Base-by-base conservation (phyloP, 306 rosid genomes). In the Crataegus laevigata region DNA sequence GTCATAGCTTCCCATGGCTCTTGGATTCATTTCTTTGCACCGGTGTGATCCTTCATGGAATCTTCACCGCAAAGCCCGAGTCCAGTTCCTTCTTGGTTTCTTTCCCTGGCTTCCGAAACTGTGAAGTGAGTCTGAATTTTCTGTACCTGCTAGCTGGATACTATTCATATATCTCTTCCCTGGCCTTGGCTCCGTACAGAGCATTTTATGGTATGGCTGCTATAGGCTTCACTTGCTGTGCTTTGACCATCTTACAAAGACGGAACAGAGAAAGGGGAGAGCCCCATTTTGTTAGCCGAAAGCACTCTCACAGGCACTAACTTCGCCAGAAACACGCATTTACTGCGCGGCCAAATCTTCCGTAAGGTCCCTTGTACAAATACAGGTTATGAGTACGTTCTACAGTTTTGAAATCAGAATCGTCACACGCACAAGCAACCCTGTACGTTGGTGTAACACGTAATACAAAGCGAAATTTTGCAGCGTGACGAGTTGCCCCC, bases 11-110 rank as follows among this genome's bases (percentile, higher is more conserved):
- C 58, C 96, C 97, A 6, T 86, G 96, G 96, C 67, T 94, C 40
- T 66, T 94, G 89, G 99, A 94, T 89, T 87, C 96, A 11, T 79
- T 85, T 77, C 93, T 92, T 79, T 85, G 88, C 84, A 78, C 81
- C 4, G 93, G 99, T 30, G 85, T 90, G 84, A 90, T 94, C 82
- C 92, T 94, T 83, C 97, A 94, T 64, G 96, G 97, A 29, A 67
- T 90, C 69, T 89, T 88, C 87, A 88, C 75, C 34, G 81, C 96
- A 17, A 90, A 85, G 79, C 99, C 96, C 0, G 89, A 90, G 79
- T 85, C 85, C 80, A 91, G 86, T 84, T 90, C 90, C 59, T 87
- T 73, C 79, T 58, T 65, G 66, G 70, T 91, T 73, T 87, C 91
- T 68, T 69, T 85, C 45, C 79, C 85, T 3, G 85, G 89, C 69